Base-by-base conservation (phyloP, 2,329 filamentous ascomycete genomes). In the Trichoderma citrinoviride region DNA sequence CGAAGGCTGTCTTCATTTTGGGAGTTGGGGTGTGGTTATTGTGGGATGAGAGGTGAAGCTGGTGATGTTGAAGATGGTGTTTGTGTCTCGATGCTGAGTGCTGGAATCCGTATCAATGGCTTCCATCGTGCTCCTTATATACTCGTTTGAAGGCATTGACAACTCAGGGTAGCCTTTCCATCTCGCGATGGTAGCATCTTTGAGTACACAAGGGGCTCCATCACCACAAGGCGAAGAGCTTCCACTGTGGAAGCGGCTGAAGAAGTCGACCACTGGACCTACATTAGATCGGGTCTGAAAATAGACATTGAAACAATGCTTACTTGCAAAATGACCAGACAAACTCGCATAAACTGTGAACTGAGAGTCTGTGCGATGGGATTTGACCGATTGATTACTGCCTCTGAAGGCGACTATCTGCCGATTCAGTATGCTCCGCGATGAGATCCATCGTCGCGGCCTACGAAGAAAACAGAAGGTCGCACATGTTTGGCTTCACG, bases 341-440 rank as follows among this genome's bases (percentile, higher is more conserved):
- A 17, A 8, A n/a, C 23, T 41, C 33, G 15, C 33, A 25, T 17
- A 12, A 3, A 8, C 6, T 6, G 3, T 8, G 5, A 8, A 5
- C 14, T 6, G 10, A 40, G 17, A 8, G 29, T 14, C 46, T 12
- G 44, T 50, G 44, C 21, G 33, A 27, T 23, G 44, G 25, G 29
- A 41, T 27, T 50, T 17, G 17, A 21, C 56, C 44, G 56, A 60
- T 41, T 50, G 56, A 60, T 60, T 27, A 49, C 56, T 60, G 56
- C 46, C 41, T 21, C 19, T 23, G 33, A 19, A 17, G 33, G 37
- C 46, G 40, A n/a, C 56, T 23, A 27, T 37, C 3, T 19, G 21
- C 56, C 33, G 3, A 50, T 60, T 60, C 17, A 47, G 44, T 23
- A 60, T 49, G 29, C 56, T 41, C 21, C 33, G 29, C 19, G 44